phyloP scores from a whole-genome alignment of 2,329 filamentous ascomycete species.

The Rhynchosporium graminicola region DNA sequence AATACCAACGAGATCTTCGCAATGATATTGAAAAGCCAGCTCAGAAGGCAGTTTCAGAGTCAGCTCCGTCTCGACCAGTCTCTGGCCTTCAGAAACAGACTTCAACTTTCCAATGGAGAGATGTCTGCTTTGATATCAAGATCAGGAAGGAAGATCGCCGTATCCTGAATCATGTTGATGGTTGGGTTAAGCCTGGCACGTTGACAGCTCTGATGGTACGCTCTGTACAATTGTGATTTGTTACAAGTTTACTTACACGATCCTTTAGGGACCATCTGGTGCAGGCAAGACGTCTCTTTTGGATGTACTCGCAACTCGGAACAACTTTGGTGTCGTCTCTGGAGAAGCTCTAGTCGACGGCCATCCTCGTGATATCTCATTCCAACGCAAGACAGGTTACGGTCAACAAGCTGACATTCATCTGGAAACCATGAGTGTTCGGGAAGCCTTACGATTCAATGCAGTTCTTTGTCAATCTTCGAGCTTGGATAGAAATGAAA shows the following conservation, averaged over 20 bases:
- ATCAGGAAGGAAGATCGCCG: slow-evolving; percentile 63
- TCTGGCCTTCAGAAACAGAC: slow-evolving; percentile 30
- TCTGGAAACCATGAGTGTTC: slow-evolving; percentile 77
- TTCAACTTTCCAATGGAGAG: slow-evolving; percentile 36
- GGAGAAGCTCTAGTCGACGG: slow-evolving; percentile 65
- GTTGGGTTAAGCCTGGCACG: slow-evolving; percentile 71
- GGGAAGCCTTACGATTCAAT: slow-evolving; percentile 83
- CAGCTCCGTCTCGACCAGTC: neutral
- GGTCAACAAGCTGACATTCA: slow-evolving; percentile 92
- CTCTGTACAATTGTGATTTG: slow-evolving; percentile 56
- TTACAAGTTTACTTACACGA: slow-evolving; percentile 59
- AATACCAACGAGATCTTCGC: slow-evolving; percentile 51
- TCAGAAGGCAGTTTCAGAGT: neutral
- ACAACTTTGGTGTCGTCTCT: slow-evolving; percentile 82
- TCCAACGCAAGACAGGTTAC: slow-evolving; percentile 89
- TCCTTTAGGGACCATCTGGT: slow-evolving; percentile 56
- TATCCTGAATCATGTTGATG: slow-evolving; percentile 67
- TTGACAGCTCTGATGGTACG: slow-evolving; percentile 65
- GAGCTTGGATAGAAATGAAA: slow-evolving; percentile 71
- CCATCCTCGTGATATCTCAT: slow-evolving; percentile 53
- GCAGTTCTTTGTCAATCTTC: slow-evolving; percentile 78
- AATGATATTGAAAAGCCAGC: slow-evolving; percentile 62
- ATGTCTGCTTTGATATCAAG: slow-evolving; percentile 70
- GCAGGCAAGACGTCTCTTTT: slow-evolving; percentile 84
- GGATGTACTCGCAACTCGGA: slow-evolving; percentile 75